These are phyloP conservation scores for thale cress (Arabidopsis thaliana) DNA, from an alignment of 345 rosid species.

Conservation along the genomic window DNA sequence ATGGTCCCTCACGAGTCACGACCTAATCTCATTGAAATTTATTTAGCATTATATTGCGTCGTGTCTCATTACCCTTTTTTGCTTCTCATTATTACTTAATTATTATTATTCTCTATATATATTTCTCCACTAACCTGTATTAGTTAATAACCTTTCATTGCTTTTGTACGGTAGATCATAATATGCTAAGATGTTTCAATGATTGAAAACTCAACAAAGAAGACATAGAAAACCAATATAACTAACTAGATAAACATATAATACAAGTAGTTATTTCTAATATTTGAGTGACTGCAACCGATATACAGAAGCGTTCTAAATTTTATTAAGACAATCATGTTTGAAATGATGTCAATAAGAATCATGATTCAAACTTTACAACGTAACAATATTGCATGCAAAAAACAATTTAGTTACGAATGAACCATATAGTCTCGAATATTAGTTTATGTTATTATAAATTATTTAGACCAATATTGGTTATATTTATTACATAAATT, in stretches of 20 bases:
- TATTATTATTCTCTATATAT: neutral
- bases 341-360: too few species aligned
- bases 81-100: slow-evolving; percentile 26
- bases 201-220: neutral
- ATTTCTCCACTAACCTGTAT: neutral
- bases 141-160: slow-evolving; percentile 17
- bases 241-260: neutral
- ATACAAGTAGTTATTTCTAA: neutral
- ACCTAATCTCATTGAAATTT: slow-evolving; percentile 32
- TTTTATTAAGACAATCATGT: too few species aligned
- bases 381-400: neutral
- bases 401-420: neutral
- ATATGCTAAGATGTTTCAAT: slow-evolving; percentile 7
- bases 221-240: neutral
- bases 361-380: neutral
- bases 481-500: too few species aligned
- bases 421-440: neutral
- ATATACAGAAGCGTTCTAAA: neutral
- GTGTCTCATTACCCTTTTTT: slow-evolving; percentile 23
- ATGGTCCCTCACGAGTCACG: slow-evolving; percentile 44
- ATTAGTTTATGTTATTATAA: too few species aligned
- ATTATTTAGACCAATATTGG: neutral
- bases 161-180: slow-evolving; percentile 18
- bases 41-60: slow-evolving; percentile 15
- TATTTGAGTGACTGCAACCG: neutral